phyloP scores from a whole-genome alignment of 1,139 yeast genomes.

The Wickerhamomyces sp. region DNA sequence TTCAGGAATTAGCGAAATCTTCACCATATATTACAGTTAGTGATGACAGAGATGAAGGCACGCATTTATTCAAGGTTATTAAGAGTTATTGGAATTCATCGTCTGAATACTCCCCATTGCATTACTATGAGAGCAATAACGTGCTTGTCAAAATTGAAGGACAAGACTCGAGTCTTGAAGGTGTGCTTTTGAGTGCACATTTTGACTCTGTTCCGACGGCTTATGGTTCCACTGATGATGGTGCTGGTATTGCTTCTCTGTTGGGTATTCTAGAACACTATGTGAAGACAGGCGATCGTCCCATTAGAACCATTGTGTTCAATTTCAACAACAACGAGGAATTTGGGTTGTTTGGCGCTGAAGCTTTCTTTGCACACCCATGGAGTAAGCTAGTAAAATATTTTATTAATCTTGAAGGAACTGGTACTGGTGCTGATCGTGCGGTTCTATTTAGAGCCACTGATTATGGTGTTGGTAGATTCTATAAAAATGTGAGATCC shows the following conservation, averaged over 20 bases:
- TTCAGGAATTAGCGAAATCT: conserved; percentile 30
- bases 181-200: conserved; percentile 77
- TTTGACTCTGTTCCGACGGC: conserved; percentile 88
- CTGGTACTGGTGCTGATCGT: conserved; percentile 83
- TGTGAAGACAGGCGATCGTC: conserved; percentile 37
- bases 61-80: conserved; percentile 43
- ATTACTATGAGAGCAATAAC: conserved; percentile 79
- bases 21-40: conserved; percentile 30
- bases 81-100: conserved; percentile 41
- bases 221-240: conserved; percentile 89
- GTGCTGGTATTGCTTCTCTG: conserved; percentile 84
- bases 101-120: conserved; percentile 39
- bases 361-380: conserved; percentile 66
- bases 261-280: conserved; percentile 61
- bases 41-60: conserved; percentile 46
- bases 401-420: conserved; percentile 88
- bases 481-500: conserved; percentile 39
- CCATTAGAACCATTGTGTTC: conserved; percentile 68
- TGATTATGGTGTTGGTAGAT: conserved; percentile 67
- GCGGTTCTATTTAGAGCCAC: conserved; percentile 82
- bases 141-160: conserved; percentile 72
- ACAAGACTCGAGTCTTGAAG: conserved; percentile 49
- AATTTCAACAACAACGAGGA: conserved; percentile 91
- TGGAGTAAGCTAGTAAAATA: conserved; percentile 63
- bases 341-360: conserved; percentile 83